phyloP scores from a whole-genome alignment of 1,284 basidiomycete species.

The Ceratobasidium sp. region DNA sequence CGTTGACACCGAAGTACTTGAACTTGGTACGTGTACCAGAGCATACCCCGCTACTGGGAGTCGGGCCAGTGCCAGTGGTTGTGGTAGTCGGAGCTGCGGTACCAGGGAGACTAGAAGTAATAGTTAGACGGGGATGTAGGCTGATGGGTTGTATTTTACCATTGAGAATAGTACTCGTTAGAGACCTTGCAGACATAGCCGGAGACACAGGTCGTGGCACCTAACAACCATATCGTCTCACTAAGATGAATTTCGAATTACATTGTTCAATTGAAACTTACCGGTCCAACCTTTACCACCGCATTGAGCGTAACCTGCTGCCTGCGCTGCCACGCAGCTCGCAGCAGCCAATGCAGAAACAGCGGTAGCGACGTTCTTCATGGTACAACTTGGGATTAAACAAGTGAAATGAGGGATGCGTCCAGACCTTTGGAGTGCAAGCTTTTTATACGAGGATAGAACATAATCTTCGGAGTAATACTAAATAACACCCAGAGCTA shows the following conservation, averaged over 20 bases:
- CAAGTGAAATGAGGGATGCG: background rate
- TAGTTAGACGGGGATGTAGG: background rate
- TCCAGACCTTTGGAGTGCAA: background rate
- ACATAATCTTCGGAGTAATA: conserved; percentile 4
- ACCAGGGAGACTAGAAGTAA: conserved; percentile 27
- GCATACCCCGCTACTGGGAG: conserved; percentile 40
- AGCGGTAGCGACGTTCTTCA: conserved; percentile 15
- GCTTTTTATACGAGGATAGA: background rate
- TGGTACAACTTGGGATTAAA: background rate
- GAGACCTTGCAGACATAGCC: conserved; percentile 47
- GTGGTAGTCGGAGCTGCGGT: conserved; percentile 46
- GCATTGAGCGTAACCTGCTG: conserved; percentile 40
- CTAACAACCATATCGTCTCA: background rate
- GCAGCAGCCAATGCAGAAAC: conserved; percentile 39
- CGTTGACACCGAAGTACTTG: conserved; percentile 72
- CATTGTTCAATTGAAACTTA: background rate
- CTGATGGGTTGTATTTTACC: background rate
- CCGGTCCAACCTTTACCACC: conserved; percentile 43
- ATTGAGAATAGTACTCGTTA: conserved; percentile 48
- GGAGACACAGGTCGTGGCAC: conserved; percentile 47
- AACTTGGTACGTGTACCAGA: conserved; percentile 65
- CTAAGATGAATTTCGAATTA: too few species aligned
- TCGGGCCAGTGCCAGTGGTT: conserved; percentile 43
- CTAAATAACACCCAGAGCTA: background rate
- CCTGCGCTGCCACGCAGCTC: conserved; percentile 44